Evolutionary conservation across 1,284 basidiomycete genomes (phyloP).

Genomic region (Flammula alnicola): DNA sequence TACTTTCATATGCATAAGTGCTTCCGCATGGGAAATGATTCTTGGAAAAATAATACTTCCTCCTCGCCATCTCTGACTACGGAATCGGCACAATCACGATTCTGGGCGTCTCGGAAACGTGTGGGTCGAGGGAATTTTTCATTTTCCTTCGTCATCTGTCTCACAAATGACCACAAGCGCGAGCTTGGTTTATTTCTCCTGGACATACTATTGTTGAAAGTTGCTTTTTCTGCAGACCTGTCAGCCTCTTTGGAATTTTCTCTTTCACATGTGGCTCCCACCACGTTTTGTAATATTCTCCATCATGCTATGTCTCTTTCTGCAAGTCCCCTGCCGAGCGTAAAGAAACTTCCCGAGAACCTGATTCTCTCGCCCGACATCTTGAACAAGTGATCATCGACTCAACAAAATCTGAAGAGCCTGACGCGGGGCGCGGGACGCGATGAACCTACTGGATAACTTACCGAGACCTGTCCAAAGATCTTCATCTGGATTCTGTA

Average conservation of each 20-base stretch:
- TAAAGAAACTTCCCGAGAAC: background rate
- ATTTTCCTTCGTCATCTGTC: slow-evolving; percentile 6
- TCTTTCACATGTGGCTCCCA: slow-evolving; percentile 18
- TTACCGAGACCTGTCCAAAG: slow-evolving; percentile 6
- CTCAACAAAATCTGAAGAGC: slow-evolving; percentile 1
- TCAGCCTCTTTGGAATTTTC: slow-evolving; percentile 13
- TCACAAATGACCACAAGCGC: background rate
- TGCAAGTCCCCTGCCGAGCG: too few species aligned
- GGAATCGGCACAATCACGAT: slow-evolving; percentile 1
- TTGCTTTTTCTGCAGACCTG: background rate
- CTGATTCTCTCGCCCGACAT: background rate
- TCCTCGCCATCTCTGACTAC: slow-evolving; percentile 14
- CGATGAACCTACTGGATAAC: background rate
- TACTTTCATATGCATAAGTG: too few species aligned
- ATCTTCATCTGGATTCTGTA: slow-evolving; percentile 9
- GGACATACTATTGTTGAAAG: slow-evolving; percentile 5
- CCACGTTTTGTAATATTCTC: slow-evolving; percentile 13
- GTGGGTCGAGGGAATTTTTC: slow-evolving; percentile 2
- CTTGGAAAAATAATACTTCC: too few species aligned
- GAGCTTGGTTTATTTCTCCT: background rate
- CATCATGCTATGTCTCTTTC: slow-evolving; percentile 6
- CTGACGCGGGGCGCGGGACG: slow-evolving; percentile 1
- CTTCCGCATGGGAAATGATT: too few species aligned
- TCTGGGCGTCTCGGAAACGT: background rate
- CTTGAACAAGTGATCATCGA: background rate